Evolutionary conservation across 169 alveolate species (phyloP), one percentile per base, ranked within the genome.

Genomic region (Plasmodium gaboni): DNA sequence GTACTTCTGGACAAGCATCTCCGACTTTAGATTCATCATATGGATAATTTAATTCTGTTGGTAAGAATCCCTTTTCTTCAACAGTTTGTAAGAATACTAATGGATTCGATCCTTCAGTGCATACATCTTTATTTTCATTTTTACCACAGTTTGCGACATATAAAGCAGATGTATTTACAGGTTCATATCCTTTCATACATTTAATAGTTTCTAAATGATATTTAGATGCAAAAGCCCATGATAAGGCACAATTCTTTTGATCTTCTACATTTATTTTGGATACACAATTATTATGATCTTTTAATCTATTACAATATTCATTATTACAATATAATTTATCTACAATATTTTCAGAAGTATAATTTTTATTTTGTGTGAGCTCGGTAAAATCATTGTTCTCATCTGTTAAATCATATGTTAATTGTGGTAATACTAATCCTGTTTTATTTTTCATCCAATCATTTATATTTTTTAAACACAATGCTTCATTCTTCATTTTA

Each of bases 211-310:
- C 93, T 48, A 88, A 42, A 69, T 88, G 93, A 12, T 74, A 50
- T 50, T 67, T 78, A 22, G 87, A 76, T 15, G 93, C 93, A 64
- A 88, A 88, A 5, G 51, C 24, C 93, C 93, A 88, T 2, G 88
- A 88, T n/a, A 68, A 42, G 1, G 80, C 90, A 88, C 93, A 76
- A 46, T 69, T 74, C 2, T 73, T 73, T 42, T 74, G 88, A 1
- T 74, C 88, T 26, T 74, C 88, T 65, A 60, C 88, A 32, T 74
- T 73, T 13, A 74, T 60, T 15, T 60, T 74, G 4, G 88, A 74
- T 17, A 74, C 15, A 48, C 88, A 74, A 26, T 73, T 74, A 44
- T 60, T 74, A 8, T 74, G 59, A 60, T 74, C 88, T 50, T 74
- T 17, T 73, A 71, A 74, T 15, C 88, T 74, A 42, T 74, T 64